These are phyloP conservation scores for Heliamphora pulchella DNA, from an alignment of 179 eudicot species.

Conservation along the genomic window DNA sequence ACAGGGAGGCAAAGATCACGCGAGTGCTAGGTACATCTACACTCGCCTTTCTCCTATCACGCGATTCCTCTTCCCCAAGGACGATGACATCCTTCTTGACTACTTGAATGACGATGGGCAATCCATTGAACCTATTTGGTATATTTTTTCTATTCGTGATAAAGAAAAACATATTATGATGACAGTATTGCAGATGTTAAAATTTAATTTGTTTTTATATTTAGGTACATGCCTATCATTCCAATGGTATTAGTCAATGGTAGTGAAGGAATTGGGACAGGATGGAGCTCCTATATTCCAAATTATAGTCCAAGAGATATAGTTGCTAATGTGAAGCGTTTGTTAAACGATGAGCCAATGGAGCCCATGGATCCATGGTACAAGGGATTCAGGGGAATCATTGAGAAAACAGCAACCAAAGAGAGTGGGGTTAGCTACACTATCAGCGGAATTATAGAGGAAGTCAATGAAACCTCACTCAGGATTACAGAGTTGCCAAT, in stretches of 20 bases:
- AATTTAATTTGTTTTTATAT: neutral
- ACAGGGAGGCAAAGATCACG: slow-evolving; percentile 96
- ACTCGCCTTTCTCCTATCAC: slow-evolving; percentile 60
- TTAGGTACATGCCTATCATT: slow-evolving; percentile 78
- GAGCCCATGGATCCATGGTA: slow-evolving; percentile 94
- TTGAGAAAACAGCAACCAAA: slow-evolving; percentile 50
- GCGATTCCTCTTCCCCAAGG: slow-evolving; percentile 63
- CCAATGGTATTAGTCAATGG: slow-evolving; percentile 92
- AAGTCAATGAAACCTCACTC: slow-evolving; percentile 43
- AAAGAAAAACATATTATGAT: neutral
- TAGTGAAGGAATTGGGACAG: slow-evolving; percentile 96
- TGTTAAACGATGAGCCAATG: slow-evolving; percentile 54
- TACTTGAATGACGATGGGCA: slow-evolving; percentile 83
- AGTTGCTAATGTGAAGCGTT: slow-evolving; percentile 55
- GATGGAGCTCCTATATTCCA: slow-evolving; percentile 88
- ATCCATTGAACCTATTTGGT: slow-evolving; percentile 82
- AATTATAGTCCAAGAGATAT: slow-evolving; percentile 80
- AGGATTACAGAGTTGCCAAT: slow-evolving; percentile 69
- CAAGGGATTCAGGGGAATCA: slow-evolving; percentile 67
- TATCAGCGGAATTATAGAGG: slow-evolving; percentile 60
- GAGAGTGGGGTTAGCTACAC: slow-evolving; percentile 59
- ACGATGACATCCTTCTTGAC: slow-evolving; percentile 66
- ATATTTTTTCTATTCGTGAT: slow-evolving; percentile 11
- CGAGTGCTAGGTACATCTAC: slow-evolving; percentile 72
- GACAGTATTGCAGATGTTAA: neutral